Evolutionary conservation across 225 moss, liverwort and hornwort genomes (phyloP).

Genomic region (Bryum argenteum): DNA sequence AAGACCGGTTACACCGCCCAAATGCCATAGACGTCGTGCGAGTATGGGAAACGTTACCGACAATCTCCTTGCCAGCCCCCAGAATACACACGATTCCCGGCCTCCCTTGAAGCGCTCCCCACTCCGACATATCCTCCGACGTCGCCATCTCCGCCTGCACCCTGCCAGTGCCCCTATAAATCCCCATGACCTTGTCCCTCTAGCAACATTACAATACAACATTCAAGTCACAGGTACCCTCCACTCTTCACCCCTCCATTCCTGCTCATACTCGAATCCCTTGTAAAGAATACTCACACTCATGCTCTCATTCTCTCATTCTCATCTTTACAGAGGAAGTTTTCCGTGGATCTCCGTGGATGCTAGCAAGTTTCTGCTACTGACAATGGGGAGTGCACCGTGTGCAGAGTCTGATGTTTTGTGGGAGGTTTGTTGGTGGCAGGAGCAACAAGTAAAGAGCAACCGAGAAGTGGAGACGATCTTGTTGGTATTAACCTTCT

Average conservation of each 20-base stretch:
- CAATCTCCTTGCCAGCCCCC: not conserved
- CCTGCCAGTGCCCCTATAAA: not conserved
- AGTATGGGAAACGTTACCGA: not conserved
- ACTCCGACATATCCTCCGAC: constrained; percentile 8
- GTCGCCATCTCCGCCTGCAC: not conserved
- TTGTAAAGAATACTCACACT: too few relatives aligned
- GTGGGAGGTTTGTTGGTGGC: not conserved
- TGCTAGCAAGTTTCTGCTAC: too few relatives aligned
- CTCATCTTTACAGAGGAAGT: too few relatives aligned
- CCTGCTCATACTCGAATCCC: too few relatives aligned
- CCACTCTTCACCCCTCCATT: too few relatives aligned
- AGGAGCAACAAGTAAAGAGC: not conserved
- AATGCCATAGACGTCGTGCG: not conserved
- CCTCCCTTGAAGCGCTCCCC: not conserved
- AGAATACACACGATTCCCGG: not conserved
- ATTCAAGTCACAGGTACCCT: too few relatives aligned
- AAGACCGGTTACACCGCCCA: not conserved
- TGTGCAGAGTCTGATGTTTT: constrained; percentile 1
- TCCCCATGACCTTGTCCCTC: not conserved
- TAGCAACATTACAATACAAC: not conserved
- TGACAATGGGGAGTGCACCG: not conserved
- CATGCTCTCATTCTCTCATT: too few relatives aligned
- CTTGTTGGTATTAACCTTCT: not conserved
- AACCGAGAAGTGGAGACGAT: not conserved
- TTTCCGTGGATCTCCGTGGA: too few relatives aligned